A percentile compares a stretch with the other conserved stretches of the same genome.
These are phyloP conservation scores for Lachancea thermotolerans DNA, from an alignment of 805 yeast genomes.

Conservation along the genomic window DNA sequence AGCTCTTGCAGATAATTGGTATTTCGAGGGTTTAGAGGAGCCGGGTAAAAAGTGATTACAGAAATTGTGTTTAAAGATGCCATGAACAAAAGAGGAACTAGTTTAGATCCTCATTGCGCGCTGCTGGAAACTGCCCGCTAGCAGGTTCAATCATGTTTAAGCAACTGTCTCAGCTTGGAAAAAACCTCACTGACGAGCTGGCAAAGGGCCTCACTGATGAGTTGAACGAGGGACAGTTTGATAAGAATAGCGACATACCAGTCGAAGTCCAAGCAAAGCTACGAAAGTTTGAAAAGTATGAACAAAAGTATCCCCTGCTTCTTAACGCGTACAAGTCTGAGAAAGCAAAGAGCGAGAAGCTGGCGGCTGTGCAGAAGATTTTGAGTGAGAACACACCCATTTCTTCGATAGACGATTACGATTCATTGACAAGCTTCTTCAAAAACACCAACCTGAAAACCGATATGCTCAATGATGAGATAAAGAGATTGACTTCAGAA, in stretches of 20 bases:
- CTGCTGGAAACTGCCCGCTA: no score
- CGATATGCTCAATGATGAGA: slow-evolving; percentile 55
- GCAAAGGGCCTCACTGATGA: slow-evolving; percentile 37
- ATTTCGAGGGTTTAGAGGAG: no score
- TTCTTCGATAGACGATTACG: slow-evolving; percentile 65
- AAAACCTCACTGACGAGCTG: slow-evolving; percentile 57
- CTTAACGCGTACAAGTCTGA: slow-evolving; percentile 81
- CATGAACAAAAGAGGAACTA: no score
- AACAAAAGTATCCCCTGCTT: slow-evolving; percentile 79
- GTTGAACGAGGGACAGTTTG: slow-evolving; percentile 13
- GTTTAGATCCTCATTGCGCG: no score
- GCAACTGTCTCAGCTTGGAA: slow-evolving; percentile 54
- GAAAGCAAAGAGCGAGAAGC: slow-evolving; percentile 55
- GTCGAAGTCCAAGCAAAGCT: slow-evolving; percentile 54
- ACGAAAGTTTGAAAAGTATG: slow-evolving; percentile 76
- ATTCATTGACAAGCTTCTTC: slow-evolving; percentile 61
- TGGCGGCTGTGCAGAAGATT: slow-evolving; percentile 58
- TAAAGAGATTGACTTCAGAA: slow-evolving; percentile 38
- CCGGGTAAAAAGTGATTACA: background rate
- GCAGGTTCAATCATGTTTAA: slow-evolving; percentile 39
- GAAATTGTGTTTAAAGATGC: background rate
- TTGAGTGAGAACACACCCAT: slow-evolving; percentile 78
- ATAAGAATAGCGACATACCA: slow-evolving; percentile 42
- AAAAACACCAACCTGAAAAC: slow-evolving; percentile 55
- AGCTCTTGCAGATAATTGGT: no score